Conservation (phyloP, 2,329 filamentous ascomycete species). For the Penicillium palitans region DNA sequence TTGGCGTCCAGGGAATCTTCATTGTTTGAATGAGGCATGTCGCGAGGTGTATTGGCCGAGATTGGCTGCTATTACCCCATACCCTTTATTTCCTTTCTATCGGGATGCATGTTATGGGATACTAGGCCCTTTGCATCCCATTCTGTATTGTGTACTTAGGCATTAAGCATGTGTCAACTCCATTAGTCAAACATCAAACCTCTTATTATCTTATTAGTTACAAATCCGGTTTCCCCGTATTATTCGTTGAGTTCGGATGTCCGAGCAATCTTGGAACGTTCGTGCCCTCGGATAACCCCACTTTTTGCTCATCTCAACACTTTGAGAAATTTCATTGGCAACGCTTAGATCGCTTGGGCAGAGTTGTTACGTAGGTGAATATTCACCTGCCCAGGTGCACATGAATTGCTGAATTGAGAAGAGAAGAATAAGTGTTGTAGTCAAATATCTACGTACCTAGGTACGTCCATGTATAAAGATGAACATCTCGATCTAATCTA, state of each 20-base stretch:
- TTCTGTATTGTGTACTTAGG: conserved; percentile 26
- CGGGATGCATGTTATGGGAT: not conserved
- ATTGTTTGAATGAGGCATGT: not conserved
- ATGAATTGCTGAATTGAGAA: conserved; percentile 3
- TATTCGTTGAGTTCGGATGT: not conserved
- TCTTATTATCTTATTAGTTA: not conserved
- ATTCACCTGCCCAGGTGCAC: conserved; percentile 7
- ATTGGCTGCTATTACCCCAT: not conserved
- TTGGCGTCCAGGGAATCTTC: not conserved
- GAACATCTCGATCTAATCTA: not conserved
- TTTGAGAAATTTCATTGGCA: conserved; percentile 18
- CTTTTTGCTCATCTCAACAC: conserved; percentile 15
- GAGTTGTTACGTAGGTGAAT: not conserved
- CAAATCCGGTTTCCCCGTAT: not conserved
- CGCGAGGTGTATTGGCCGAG: not conserved
- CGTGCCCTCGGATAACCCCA: conserved; percentile 23
- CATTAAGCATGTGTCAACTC: conserved; percentile 15
- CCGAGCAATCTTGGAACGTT: too few relatives aligned
- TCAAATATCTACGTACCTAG: not conserved
- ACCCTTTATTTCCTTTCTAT: not conserved
- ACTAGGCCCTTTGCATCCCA: conserved; percentile 2
- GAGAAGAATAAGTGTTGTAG: not conserved
- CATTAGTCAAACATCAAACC: conserved; percentile 4
- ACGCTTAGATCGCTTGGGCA: conserved; percentile 6
- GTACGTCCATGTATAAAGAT: not conserved